Evolutionary conservation across 2,329 filamentous ascomycete species (phyloP), one percentile per base, ranked within the genome.

Genomic region (Cercospora janseana): DNA sequence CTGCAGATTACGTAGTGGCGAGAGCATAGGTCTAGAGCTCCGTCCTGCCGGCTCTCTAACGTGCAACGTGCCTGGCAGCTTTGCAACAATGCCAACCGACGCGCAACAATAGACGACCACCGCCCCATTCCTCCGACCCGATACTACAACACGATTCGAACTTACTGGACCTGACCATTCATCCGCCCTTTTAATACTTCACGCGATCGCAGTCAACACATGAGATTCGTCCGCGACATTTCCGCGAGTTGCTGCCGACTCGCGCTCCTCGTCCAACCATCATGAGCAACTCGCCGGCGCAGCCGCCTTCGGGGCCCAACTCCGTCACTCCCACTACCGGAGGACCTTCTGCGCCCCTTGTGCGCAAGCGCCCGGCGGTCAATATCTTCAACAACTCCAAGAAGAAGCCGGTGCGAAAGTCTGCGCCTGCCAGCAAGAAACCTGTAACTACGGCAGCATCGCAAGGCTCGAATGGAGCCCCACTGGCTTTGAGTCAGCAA

Each of bases 321-420:
- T 62, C 66, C 42, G 55, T 58, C 48, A 63, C 63, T 20, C 69
- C 68, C 13, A 72, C 69, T 7, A 72, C 70, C 59, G 70, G 68
- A 37, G 63, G 63, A 29, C 64, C 62, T 24, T 57, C 62, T 4
- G 58, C 59, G 15, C 58, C 63, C 4, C 60, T 66, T 23, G 65
- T 66, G 44, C 69, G 65, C 45, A 65, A 60, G 50, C 63, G 63
- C 54, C 67, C 60, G 55, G 62, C 52, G 56, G 66, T 59, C 49
- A 65, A 55, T 65, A 65, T 65, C 54, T 67, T 67, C 61, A 59
- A 62, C 47, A 54, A 27, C 31, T 51, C 62, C 50, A 63, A 66
- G 52, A 65, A 68, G 49, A 70, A 69, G 48, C 68, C 72, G 21
- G 60, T 71, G 4, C 46, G 40, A 31, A 51, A 46, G 23, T 28